Conservation (phyloP, 2,329 filamentous ascomycete species). For the Trichophyton equinum region DNA sequence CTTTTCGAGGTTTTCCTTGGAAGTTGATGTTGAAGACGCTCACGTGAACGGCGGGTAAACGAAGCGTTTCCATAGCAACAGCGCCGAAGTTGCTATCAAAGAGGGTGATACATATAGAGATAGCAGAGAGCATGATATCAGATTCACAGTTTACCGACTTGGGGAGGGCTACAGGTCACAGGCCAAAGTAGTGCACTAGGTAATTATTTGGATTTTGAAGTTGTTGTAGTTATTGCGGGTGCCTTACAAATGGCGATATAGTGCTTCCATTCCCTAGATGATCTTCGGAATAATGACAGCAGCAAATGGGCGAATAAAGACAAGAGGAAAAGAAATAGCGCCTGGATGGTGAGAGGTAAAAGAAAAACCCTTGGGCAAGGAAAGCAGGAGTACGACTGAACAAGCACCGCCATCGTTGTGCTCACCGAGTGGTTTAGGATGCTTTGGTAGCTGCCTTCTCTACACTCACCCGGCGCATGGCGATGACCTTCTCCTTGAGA, state of each 20-base stretch:
- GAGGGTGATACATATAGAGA: no score
- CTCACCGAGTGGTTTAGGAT: neutral
- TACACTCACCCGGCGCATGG: conserved; percentile 22
- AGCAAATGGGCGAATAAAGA: neutral
- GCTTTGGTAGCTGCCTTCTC: neutral
- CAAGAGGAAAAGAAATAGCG: neutral
- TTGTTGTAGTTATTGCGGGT: no score
- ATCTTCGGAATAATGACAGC: neutral
- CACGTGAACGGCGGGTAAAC: neutral
- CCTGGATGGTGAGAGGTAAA: neutral
- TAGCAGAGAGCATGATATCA: no score
- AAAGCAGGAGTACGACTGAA: neutral
- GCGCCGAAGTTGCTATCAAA: neutral
- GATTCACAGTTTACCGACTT: no score
- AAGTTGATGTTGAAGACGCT: neutral
- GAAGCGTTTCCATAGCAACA: neutral
- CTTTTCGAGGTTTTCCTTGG: neutral
- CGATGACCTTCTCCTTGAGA: conserved; percentile 27
- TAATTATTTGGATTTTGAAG: no score
- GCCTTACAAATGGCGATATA: no score
- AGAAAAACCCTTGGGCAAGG: neutral
- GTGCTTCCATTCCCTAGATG: neutral
- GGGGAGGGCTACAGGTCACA: no score
- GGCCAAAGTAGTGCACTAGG: no score
- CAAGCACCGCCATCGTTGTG: neutral